Conservation (phyloP, 805 yeast genomes). For the Blastobotrys parvus region DNA sequence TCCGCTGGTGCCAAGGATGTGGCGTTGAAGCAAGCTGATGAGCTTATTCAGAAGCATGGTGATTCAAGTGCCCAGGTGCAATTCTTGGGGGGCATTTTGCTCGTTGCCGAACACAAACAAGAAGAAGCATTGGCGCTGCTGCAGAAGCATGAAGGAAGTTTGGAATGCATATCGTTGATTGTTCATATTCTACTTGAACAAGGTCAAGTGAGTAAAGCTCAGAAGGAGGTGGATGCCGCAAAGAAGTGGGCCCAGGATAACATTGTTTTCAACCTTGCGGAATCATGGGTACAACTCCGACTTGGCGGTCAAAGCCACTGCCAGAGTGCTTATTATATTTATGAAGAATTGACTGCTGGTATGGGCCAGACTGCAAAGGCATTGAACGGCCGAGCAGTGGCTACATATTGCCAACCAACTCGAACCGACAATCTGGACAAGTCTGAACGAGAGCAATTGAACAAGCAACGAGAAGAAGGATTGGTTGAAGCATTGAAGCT, state of each 20-base stretch:
- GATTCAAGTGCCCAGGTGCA: constrained; percentile 27
- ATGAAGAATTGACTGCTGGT: constrained; percentile 66
- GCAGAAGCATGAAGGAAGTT: constrained; percentile 32
- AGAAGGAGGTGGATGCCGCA: constrained; percentile 36
- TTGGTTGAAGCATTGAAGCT: constrained; percentile 35
- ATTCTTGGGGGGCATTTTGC: constrained; percentile 35
- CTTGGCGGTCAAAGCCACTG: constrained; percentile 28
- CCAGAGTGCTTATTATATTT: constrained; percentile 35
- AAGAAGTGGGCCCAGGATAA: constrained; percentile 57
- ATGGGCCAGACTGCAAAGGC: constrained; percentile 40
- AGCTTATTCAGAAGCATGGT: constrained; percentile 19
- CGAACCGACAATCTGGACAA: background rate
- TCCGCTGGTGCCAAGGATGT: constrained; percentile 3
- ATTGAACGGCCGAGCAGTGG: constrained; percentile 56
- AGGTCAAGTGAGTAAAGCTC: constrained; percentile 38
- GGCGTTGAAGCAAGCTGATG: constrained; percentile 9
- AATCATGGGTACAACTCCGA: constrained; percentile 57
- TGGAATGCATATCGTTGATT: constrained; percentile 30
- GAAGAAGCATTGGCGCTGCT: constrained; percentile 37
- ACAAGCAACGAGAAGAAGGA: constrained; percentile 71
- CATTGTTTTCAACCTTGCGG: constrained; percentile 67
- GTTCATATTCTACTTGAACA: constrained; percentile 34
- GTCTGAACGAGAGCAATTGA: constrained; percentile 37
- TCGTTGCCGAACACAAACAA: constrained; percentile 33
- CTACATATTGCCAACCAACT: constrained; percentile 57